Percentiles rank a stretch among this genome's conserved stretches.
Evolutionary conservation across 1,284 basidiomycete species (phyloP).

Genomic region (Exobasidium rhododendri): DNA sequence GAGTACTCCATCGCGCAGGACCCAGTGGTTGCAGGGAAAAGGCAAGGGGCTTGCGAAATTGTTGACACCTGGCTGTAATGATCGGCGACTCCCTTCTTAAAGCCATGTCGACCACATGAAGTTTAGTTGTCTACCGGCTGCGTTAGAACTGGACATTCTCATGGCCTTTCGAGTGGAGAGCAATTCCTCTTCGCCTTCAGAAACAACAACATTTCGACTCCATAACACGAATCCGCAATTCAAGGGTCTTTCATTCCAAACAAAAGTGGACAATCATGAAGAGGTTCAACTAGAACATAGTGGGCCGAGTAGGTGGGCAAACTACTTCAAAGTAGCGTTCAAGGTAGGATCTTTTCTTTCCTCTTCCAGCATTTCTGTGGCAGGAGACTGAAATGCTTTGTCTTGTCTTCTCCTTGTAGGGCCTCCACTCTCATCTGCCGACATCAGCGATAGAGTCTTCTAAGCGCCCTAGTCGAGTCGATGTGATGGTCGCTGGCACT

Average conservation of each 20-base stretch:
- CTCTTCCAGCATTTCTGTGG: neutral
- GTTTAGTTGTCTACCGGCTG: conserved; percentile 50
- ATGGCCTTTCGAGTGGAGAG: conserved; percentile 43
- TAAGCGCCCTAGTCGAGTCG: conserved; percentile 27
- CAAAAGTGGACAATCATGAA: conserved; percentile 23
- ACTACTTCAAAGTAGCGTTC: conserved; percentile 53
- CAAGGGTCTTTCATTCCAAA: conserved; percentile 27
- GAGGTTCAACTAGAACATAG: conserved; percentile 32
- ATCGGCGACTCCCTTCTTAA: too few relatives aligned
- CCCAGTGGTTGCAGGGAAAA: too few relatives aligned
- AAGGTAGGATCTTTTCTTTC: conserved; percentile 21
- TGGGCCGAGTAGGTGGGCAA: conserved; percentile 48
- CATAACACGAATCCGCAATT: conserved; percentile 43
- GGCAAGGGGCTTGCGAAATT: too few relatives aligned
- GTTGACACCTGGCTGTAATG: too few relatives aligned
- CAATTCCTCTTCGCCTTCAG: conserved; percentile 1
- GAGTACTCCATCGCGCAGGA: conserved; percentile 18
- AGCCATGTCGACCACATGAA: conserved; percentile 48
- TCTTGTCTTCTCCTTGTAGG: conserved; percentile 17
- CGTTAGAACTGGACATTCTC: conserved; percentile 52
- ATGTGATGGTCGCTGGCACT: conserved; percentile 48
- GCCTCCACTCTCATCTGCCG: conserved; percentile 46
- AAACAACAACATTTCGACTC: conserved; percentile 24
- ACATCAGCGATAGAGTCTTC: conserved; percentile 10
- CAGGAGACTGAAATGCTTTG: too few relatives aligned